phyloP scores from a whole-genome alignment of 495 filamentous ascomycete genomes.

The Amphirosellinia nigrospora region DNA sequence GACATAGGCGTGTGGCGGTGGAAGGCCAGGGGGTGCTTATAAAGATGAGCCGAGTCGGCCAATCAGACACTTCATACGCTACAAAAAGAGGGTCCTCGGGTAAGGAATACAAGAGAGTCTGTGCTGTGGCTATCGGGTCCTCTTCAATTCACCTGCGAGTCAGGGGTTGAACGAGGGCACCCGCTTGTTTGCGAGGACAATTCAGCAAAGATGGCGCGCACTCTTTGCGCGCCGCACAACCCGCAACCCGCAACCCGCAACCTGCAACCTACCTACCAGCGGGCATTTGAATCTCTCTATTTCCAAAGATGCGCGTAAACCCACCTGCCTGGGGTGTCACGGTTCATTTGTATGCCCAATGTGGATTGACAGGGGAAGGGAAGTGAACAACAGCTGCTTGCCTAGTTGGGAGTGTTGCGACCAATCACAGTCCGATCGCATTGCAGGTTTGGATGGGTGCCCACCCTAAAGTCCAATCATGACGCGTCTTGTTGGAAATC shows the following conservation, averaged over 20 bases:
- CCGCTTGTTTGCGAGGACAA: background rate
- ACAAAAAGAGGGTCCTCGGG: conserved; percentile 18
- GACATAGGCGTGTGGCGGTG: conserved; percentile 11
- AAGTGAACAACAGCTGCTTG: conserved; percentile 25
- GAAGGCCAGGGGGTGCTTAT: conserved; percentile 14
- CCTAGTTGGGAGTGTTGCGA: conserved; percentile 18
- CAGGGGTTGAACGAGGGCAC: background rate
- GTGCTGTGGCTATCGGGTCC: too few species aligned
- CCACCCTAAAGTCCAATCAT: conserved; percentile 37
- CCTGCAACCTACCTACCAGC: background rate
- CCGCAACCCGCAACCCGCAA: background rate
- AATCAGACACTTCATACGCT: background rate
- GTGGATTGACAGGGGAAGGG: background rate
- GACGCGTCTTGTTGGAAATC: conserved; percentile 37
- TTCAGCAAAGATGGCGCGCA: background rate
- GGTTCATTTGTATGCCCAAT: conserved; percentile 6
- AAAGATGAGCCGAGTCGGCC: background rate
- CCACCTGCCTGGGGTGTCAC: conserved; percentile 3
- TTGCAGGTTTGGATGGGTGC: conserved; percentile 27
- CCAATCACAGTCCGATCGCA: conserved; percentile 43
- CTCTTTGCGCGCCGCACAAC: background rate
- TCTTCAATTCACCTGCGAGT: conserved; percentile 7
- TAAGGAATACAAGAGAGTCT: conserved; percentile 1
- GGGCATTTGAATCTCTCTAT: background rate
- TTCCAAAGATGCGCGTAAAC: conserved; percentile 6